A percentile compares a stretch with the other conserved stretches of the same genome.
These are phyloP conservation scores for Cryoendolithus antarcticus DNA, from an alignment of 2,329 filamentous ascomycete genomes.

Conservation along the genomic window DNA sequence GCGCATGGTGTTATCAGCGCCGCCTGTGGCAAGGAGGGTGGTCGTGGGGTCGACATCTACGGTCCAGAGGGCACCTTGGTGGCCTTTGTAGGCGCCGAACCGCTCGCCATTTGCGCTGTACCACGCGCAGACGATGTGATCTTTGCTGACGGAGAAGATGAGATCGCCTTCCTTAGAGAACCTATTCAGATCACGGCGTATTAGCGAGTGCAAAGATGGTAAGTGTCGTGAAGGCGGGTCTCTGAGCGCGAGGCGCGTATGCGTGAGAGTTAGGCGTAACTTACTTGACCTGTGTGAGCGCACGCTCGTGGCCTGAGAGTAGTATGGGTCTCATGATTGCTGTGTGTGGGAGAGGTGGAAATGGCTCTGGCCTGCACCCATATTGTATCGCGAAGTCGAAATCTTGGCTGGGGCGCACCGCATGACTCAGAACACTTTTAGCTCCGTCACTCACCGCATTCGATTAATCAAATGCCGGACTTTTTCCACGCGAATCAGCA, in stretches of 20 bases:
- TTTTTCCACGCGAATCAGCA: too few relatives aligned
- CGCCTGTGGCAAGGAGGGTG: slow-evolving; percentile 83
- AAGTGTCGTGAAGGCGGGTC: too few relatives aligned
- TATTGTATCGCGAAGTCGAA: too few relatives aligned
- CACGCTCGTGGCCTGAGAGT: slow-evolving; percentile 67
- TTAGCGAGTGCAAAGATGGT: too few relatives aligned
- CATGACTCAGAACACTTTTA: too few relatives aligned
- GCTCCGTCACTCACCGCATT: too few relatives aligned
- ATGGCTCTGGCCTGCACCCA: too few relatives aligned
- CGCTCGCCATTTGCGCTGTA: slow-evolving; percentile 96
- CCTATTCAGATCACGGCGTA: too few relatives aligned
- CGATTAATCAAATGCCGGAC: too few relatives aligned
- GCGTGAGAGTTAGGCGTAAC: too few relatives aligned
- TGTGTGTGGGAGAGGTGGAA: slow-evolving; percentile 3
- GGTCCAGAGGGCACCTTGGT: slow-evolving; percentile 97
- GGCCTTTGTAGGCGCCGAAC: slow-evolving; percentile 89
- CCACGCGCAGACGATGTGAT: slow-evolving; percentile 95
- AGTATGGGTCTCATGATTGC: slow-evolving; percentile 89
- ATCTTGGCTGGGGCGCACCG: too few relatives aligned
- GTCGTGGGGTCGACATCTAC: slow-evolving; percentile 91
- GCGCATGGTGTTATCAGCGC: slow-evolving; percentile 95
- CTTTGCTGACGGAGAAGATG: slow-evolving; percentile 90
- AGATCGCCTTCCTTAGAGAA: slow-evolving; percentile 94
- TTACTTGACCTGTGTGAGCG: slow-evolving; percentile 21
- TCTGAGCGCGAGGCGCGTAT: too few relatives aligned